Evolutionary conservation across 2,329 filamentous ascomycete species (phyloP).

Genomic region (Penicillium griseofulvum): DNA sequence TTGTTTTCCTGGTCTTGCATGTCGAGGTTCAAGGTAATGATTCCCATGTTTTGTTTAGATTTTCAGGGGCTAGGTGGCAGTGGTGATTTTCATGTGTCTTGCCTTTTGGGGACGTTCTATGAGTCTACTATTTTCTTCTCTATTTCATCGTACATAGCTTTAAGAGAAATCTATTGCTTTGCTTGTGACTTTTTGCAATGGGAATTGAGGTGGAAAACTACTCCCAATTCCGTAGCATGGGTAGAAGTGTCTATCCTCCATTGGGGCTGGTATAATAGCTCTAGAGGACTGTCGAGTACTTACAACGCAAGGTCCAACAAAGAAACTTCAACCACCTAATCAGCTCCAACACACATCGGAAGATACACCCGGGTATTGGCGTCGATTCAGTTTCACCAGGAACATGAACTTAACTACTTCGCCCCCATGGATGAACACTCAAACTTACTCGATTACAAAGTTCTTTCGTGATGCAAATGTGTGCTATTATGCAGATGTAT

Average conservation of each 20-base stretch:
- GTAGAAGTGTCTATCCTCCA: not conserved
- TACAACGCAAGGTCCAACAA: not conserved
- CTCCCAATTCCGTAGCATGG: not conserved
- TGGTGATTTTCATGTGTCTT: not conserved
- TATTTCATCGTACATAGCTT: slow-evolving; percentile 13
- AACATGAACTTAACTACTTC: too few species aligned
- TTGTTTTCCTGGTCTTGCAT: slow-evolving; percentile 1
- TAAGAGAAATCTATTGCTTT: slow-evolving; percentile 6
- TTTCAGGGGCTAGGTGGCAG: slow-evolving; percentile 2
- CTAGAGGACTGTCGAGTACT: not conserved
- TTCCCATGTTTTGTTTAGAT: slow-evolving; percentile 11
- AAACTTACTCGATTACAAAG: not conserved
- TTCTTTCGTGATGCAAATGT: not conserved
- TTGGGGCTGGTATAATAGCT: not conserved
- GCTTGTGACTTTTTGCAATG: not conserved
- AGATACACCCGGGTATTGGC: not conserved
- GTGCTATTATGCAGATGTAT: not conserved
- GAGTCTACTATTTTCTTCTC: not conserved
- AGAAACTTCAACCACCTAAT: not conserved
- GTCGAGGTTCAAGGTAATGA: not conserved
- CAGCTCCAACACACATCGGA: not conserved
- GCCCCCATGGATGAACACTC: not conserved
- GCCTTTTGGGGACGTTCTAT: slow-evolving; percentile 1
- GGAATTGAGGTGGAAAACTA: too few species aligned
- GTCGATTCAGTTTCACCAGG: not conserved